Base-by-base conservation (phyloP, 306 rosid genomes). In the Medicago arabica region DNA sequence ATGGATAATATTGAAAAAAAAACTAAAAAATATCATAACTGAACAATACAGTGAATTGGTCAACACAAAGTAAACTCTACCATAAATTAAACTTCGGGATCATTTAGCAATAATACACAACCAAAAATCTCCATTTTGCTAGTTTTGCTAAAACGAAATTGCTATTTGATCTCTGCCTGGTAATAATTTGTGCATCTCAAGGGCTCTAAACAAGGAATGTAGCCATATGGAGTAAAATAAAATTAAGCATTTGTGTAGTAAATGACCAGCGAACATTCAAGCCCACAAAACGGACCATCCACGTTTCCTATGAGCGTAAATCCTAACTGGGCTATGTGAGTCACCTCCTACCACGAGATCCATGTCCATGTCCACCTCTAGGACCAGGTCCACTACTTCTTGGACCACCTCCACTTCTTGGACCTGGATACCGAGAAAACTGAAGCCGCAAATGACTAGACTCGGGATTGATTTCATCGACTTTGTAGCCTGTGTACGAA, bases 381-480 rank as follows among this genome's bases (percentile, higher is more conserved):
- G 71, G 71, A 11, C n/a, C n/a, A n/a, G 36, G 15, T 41, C 71
- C 71, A 57, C 63, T 57, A 57, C 63, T 57, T 57, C 63, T 57
- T 10, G 64, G 64, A 21, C 64, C 64, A 9, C 49, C 50, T 39
- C 88, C 95, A 69, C 85, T 58, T 78, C 98, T 88, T 8, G 96
- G 97, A 53, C 98, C 97, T n/a, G 98, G 97, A 83, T 47, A 86
- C 71, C 97, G 85, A 12, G 98, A 91, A 87, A 93, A 93, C 80
- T 93, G 97, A 78, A 93, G 91, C 85, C 92, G 82, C 87, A 93
- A 73, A 71, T 85, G 86, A 79, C 68, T 91, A 36, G 93, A 93
- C 57, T 87, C 92, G 0, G 90, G 85, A 69, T 74, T 80, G 39
- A 82, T 85, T 83, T 93, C 96, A 65, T 93, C 98, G 57, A 91